Conservation (phyloP, 176 grass and related monocot species). For the Aechmea fasciata region DNA sequence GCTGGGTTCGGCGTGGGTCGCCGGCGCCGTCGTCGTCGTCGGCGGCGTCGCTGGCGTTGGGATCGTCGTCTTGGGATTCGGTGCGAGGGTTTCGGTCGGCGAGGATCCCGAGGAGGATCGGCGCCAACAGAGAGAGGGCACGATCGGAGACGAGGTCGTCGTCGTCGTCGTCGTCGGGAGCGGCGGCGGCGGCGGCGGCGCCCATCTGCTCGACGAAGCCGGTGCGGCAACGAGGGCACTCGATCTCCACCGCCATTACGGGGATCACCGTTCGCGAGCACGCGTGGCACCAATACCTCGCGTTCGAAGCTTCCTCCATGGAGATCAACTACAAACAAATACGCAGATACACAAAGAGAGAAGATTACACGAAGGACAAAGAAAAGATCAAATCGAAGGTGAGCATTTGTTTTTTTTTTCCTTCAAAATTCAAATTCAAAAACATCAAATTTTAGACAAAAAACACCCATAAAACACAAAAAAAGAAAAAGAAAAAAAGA, state of each 20-base stretch:
- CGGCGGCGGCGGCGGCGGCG: background rate
- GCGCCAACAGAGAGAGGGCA: constrained; percentile 32
- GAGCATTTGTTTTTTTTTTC: too few species aligned
- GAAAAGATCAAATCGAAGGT: too few species aligned
- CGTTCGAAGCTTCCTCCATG: background rate
- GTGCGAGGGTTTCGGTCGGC: constrained; percentile 1
- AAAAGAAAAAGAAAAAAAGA: background rate
- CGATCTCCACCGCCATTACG: constrained; percentile 39
- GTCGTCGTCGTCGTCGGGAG: too few species aligned
- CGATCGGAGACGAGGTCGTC: constrained; percentile 11
- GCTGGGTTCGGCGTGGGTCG: constrained; percentile 25
- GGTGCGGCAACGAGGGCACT: constrained; percentile 72
- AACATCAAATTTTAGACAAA: background rate
- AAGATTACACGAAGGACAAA: too few species aligned
- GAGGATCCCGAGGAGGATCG: constrained; percentile 56
- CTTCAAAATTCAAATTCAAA: too few species aligned
- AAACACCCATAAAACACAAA: background rate
- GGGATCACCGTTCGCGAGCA: constrained; percentile 59
- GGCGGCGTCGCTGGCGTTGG: constrained; percentile 25
- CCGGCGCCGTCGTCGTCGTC: constrained; percentile 1
- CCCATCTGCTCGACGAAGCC: constrained; percentile 83
- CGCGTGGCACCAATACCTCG: constrained; percentile 66
- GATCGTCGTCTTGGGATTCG: too few species aligned
- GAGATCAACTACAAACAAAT: too few species aligned
- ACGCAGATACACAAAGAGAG: too few species aligned